phyloP scores from a whole-genome alignment of 345 rosid species.

The Gossypium rotundifolium region DNA sequence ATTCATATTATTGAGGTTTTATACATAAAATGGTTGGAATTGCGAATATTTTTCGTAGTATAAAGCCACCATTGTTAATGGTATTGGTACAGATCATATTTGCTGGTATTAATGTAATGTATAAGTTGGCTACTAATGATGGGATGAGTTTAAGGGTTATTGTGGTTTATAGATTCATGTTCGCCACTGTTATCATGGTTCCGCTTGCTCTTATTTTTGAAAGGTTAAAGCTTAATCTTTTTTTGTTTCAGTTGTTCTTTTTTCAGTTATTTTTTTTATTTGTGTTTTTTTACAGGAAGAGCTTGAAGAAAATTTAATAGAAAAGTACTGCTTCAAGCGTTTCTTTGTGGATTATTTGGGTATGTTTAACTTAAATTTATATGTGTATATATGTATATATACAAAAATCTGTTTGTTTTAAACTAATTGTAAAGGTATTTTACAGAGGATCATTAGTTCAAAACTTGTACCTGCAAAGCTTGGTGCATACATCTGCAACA shows the following conservation, averaged over 20 bases:
- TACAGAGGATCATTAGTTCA: conserved; percentile 33
- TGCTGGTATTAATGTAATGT: conserved; percentile 31
- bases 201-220: conserved; percentile 38
- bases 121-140: conserved; percentile 30
- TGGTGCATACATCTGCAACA: conserved; percentile 49
- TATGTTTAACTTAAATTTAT: conserved; percentile 2
- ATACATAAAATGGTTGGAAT: background rate
- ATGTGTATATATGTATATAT: too few relatives aligned
- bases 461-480: conserved; percentile 33
- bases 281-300: conserved; percentile 5
- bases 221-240: conserved; percentile 14
- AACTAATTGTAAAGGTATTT: background rate
- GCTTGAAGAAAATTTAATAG: conserved; percentile 39
- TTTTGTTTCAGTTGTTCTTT: background rate
- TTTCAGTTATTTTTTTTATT: background rate
- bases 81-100: conserved; percentile 25
- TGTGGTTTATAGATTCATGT: conserved; percentile 34
- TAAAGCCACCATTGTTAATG: conserved; percentile 27
- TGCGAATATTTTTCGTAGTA: background rate
- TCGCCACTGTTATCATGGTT: conserved; percentile 30
- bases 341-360: conserved; percentile 50
- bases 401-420: background rate
- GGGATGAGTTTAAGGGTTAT: conserved; percentile 39
- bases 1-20: background rate
- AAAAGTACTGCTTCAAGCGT: conserved; percentile 32